These are phyloP conservation scores for Psophocarpus tetragonolobus DNA, from an alignment of 306 rosid species.

Conservation along the genomic window DNA sequence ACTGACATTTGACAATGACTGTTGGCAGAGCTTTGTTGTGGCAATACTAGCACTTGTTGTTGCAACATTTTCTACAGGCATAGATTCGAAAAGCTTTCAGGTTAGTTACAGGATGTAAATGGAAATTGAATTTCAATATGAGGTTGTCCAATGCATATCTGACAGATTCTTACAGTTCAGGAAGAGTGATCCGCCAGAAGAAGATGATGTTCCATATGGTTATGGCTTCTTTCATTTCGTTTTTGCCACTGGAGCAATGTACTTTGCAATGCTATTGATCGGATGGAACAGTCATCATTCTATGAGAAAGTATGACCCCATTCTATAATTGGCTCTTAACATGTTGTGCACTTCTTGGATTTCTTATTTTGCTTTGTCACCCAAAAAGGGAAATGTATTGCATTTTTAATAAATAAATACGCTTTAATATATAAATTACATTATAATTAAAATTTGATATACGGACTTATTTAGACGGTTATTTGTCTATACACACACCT, in stretches of 20 bases:
- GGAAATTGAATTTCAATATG: constrained; percentile 13
- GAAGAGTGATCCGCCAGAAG: constrained; percentile 57
- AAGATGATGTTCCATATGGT: constrained; percentile 93
- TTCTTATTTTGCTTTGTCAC: constrained; percentile 1
- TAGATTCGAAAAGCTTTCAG: constrained; percentile 93
- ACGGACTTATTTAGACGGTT: too few species aligned
- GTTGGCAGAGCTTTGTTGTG: constrained; percentile 82
- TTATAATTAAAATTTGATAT: too few species aligned
- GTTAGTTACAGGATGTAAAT: constrained; percentile 50
- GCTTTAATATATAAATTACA: too few species aligned
- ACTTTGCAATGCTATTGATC: constrained; percentile 91
- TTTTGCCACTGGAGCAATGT: constrained; percentile 97
- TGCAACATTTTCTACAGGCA: constrained; percentile 95
- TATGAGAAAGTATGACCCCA: constrained; percentile 63
- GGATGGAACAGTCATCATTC: constrained; percentile 89
- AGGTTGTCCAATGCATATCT: constrained; percentile 33
- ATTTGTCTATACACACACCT: too few species aligned
- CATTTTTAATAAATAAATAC: not conserved
- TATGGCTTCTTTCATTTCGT: constrained; percentile 98
- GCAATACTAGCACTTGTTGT: constrained; percentile 79
- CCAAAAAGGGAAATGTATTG: not conserved
- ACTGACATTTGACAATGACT: constrained; percentile 31
- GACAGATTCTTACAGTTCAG: constrained; percentile 59
- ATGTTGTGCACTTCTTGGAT: not conserved
- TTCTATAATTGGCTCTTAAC: not conserved